Percentiles rank a stretch among this genome's conserved stretches.
phyloP scores from a whole-genome alignment of 768 basidiomycete species.

The Lactifluus piperatus region DNA sequence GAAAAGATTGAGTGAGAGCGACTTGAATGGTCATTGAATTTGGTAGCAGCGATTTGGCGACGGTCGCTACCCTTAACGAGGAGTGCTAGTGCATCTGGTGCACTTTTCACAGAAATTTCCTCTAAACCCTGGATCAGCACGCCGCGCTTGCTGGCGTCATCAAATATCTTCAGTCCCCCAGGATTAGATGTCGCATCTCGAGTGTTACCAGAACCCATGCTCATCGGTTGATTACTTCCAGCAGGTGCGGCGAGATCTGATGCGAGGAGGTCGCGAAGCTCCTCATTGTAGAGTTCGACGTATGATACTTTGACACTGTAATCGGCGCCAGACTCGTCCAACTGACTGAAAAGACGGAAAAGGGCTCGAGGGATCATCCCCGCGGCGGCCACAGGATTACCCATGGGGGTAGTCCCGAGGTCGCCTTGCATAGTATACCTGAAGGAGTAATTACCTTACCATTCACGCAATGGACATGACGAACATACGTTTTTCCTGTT shows the following conservation, averaged over 20 bases:
- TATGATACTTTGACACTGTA: conserved; percentile 92
- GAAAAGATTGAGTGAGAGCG: conserved; percentile 98
- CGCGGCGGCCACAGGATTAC: conserved; percentile 80
- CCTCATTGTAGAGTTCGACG: conserved; percentile 97
- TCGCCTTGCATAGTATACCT: conserved; percentile 99
- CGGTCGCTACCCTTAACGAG: conserved; percentile 85
- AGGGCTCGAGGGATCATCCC: conserved; percentile 95
- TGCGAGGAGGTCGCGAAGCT: conserved; percentile 87
- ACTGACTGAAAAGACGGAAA: conserved; percentile 82
- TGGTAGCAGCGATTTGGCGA: conserved; percentile 89
- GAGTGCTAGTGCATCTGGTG: conserved; percentile 72
- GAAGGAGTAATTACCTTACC: not conserved
- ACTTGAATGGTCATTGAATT: conserved; percentile 96
- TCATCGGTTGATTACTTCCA: conserved; percentile 72
- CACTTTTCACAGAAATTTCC: conserved; percentile 77
- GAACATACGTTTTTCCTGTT: conserved; percentile 90
- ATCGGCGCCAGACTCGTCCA: conserved; percentile 69
- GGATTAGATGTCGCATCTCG: conserved; percentile 37
- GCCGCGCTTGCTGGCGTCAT: conserved; percentile 80
- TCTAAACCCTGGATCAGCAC: conserved; percentile 94
- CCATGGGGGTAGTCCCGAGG: conserved; percentile 69
- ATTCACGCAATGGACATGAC: too few relatives aligned
- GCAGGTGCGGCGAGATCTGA: conserved; percentile 64
- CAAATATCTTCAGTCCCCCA: conserved; percentile 79
- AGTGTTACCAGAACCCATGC: conserved; percentile 38